A percentile compares a stretch with the other conserved stretches of the same genome.
Evolutionary conservation across 2,329 filamentous ascomycete species (phyloP).

Genomic region (Waltergamsia citrina): DNA sequence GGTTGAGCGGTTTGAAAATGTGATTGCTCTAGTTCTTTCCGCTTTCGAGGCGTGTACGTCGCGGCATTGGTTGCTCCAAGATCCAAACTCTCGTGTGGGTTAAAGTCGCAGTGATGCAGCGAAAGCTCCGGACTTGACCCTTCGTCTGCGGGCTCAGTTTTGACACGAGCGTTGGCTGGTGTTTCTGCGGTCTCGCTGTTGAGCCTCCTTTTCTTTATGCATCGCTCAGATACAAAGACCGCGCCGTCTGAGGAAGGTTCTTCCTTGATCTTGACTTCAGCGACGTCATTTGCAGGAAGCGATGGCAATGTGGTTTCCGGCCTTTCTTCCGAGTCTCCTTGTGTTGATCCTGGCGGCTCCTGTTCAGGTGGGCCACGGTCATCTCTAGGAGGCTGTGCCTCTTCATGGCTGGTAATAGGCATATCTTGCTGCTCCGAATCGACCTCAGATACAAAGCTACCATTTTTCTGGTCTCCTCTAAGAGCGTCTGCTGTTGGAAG

Average conservation of each 20-base stretch:
- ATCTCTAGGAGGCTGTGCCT: constrained; percentile 5
- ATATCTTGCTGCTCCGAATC: neutral
- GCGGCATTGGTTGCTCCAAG: constrained; percentile 27
- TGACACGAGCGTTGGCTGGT: constrained; percentile 4
- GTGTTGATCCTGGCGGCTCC: constrained; percentile 1
- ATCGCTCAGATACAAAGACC: constrained; percentile 39
- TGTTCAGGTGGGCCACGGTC: constrained; percentile 3
- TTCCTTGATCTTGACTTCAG: constrained; percentile 26
- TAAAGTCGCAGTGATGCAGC: constrained; percentile 12
- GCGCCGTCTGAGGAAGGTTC: constrained; percentile 45
- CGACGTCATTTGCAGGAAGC: constrained; percentile 5
- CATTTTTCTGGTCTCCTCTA: too few species aligned
- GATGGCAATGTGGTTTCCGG: constrained; percentile 6
- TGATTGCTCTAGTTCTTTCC: constrained; percentile 9
- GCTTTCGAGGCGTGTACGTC: constrained; percentile 26
- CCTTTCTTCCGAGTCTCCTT: constrained; percentile 4
- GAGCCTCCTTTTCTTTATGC: constrained; percentile 36
- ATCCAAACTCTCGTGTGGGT: constrained; percentile 49
- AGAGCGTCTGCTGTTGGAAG: neutral
- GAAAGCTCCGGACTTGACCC: constrained; percentile 6
- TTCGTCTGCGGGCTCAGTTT: constrained; percentile 1
- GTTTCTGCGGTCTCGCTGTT: constrained; percentile 9
- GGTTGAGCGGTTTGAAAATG: too few species aligned
- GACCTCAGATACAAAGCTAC: neutral
- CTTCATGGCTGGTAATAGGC: neutral